A percentile compares a stretch with the other conserved stretches of the same genome.
These are phyloP conservation scores for Thraustochytrium striatum DNA, from an alignment of 352 stramenopile species.

Conservation along the genomic window DNA sequence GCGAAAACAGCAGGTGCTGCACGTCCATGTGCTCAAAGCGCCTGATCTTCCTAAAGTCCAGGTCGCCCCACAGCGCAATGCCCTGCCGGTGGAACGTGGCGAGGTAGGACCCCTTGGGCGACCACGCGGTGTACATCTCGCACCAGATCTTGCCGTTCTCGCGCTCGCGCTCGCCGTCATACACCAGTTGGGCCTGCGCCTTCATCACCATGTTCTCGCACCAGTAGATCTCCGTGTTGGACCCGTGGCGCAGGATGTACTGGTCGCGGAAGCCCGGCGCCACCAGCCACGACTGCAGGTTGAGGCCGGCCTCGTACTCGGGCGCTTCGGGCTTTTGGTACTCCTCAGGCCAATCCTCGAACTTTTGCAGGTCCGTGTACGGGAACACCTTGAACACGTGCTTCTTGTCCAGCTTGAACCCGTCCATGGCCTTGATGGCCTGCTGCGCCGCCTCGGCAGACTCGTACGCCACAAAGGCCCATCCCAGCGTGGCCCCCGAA, in stretches of 20 bases:
- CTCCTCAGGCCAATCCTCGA: constrained; percentile 56
- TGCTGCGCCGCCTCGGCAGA: constrained; percentile 5
- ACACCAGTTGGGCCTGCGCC: constrained; percentile 3
- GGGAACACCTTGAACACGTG: constrained; percentile 88
- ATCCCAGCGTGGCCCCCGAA: constrained; percentile 8
- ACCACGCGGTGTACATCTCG: constrained; percentile 96
- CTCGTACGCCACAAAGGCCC: constrained; percentile 41
- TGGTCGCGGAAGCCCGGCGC: constrained; percentile 85
- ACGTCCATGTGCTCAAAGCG: constrained; percentile 91
- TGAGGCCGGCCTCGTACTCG: constrained; percentile 82
- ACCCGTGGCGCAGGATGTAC: constrained; percentile 86
- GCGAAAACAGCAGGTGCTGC: constrained; percentile 87
- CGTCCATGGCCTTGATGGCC: constrained; percentile 50
- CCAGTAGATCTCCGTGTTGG: constrained; percentile 94
- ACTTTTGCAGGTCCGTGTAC: constrained; percentile 80
- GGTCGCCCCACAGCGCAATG: constrained; percentile 93
- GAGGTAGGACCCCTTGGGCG: constrained; percentile 90
- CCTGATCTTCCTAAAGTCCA: constrained; percentile 94
- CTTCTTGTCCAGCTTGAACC: constrained; percentile 86
- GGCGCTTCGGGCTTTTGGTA: constrained; percentile 54
- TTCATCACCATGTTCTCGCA: constrained; percentile 62
- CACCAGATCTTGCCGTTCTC: constrained; percentile 72
- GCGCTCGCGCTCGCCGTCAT: constrained; percentile 42
- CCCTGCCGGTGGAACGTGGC: constrained; percentile 94
- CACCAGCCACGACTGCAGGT: constrained; percentile 85